Percentiles rank a stretch among this genome's conserved stretches.
phyloP scores from a whole-genome alignment of 345 rosid species.

The Gossypium sturtianum region DNA sequence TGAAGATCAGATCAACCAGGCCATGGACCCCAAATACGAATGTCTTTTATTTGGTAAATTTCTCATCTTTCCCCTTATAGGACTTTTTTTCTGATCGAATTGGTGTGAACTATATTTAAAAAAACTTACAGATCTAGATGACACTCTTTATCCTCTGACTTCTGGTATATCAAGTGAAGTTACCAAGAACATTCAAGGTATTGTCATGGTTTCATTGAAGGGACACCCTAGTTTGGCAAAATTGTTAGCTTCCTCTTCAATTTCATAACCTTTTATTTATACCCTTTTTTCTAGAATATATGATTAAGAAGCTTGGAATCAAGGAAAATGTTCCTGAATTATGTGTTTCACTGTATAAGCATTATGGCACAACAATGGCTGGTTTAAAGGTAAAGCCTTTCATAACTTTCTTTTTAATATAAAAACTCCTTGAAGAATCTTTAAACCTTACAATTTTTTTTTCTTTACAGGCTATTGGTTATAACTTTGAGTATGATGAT shows the following conservation, averaged over 20 bases:
- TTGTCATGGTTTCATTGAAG: not conserved
- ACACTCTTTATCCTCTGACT: slow-evolving; percentile 72
- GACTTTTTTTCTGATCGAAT: no score
- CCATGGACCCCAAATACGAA: slow-evolving; percentile 27
- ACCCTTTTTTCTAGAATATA: slow-evolving; percentile 46
- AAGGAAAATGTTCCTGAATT: slow-evolving; percentile 57
- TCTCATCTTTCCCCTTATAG: not conserved
- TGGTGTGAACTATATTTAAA: not conserved
- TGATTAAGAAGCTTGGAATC: slow-evolving; percentile 62
- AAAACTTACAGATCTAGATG: slow-evolving; percentile 56
- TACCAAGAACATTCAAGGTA: slow-evolving; percentile 74
- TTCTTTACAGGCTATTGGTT: slow-evolving; percentile 70
- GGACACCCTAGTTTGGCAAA: not conserved
- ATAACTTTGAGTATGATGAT: slow-evolving; percentile 68
- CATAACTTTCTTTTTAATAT: not conserved
- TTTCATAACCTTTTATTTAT: slow-evolving; percentile 1
- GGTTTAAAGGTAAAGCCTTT: slow-evolving; percentile 62
- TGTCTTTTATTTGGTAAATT: slow-evolving; percentile 56
- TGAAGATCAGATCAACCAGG: slow-evolving; percentile 26
- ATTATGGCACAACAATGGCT: slow-evolving; percentile 96
- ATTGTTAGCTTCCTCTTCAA: slow-evolving; percentile 4
- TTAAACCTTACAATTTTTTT: not conserved
- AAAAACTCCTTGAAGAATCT: not conserved
- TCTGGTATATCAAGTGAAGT: slow-evolving; percentile 60
- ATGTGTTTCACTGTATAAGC: slow-evolving; percentile 59